These are phyloP conservation scores for Lolium multiflorum DNA, from an alignment of 176 grass and related monocot species.

Conservation along the genomic window DNA sequence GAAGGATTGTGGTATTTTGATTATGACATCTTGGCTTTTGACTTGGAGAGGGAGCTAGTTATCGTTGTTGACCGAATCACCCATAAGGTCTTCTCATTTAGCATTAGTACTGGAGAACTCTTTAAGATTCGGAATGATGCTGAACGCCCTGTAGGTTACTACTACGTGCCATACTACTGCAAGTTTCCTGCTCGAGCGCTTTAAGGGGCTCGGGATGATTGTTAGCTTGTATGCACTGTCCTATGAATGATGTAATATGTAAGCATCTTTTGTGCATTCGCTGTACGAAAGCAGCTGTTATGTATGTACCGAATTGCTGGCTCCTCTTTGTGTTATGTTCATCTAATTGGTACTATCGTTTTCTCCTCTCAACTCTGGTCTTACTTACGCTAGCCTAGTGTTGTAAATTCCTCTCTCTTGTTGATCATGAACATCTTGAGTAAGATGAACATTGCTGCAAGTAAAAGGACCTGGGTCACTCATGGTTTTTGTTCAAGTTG, in stretches of 20 bases:
- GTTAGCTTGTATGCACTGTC: not conserved
- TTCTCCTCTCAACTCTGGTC: no score
- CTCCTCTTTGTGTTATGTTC: no score
- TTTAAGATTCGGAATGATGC: not conserved
- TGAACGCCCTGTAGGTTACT: no score
- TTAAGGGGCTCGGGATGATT: not conserved
- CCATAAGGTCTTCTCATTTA: conserved; percentile 18
- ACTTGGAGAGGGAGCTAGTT: conserved; percentile 4
- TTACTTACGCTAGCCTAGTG: no score
- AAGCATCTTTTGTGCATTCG: not conserved
- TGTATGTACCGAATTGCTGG: not conserved
- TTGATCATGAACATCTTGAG: not conserved
- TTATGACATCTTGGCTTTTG: conserved; percentile 24
- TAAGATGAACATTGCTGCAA: not conserved
- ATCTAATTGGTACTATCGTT: no score
- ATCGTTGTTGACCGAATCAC: not conserved
- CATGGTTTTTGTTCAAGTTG: not conserved
- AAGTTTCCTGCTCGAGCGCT: not conserved
- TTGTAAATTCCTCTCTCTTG: not conserved
- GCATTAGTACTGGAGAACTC: conserved; percentile 15
- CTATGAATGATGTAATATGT: not conserved
- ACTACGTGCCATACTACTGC: not conserved
- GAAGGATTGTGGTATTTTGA: conserved; percentile 9
- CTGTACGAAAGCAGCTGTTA: not conserved
- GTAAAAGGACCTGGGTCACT: not conserved